Base-by-base conservation (phyloP, 2,329 filamentous ascomycete genomes). In the Orbilia blumenaviensis region DNA sequence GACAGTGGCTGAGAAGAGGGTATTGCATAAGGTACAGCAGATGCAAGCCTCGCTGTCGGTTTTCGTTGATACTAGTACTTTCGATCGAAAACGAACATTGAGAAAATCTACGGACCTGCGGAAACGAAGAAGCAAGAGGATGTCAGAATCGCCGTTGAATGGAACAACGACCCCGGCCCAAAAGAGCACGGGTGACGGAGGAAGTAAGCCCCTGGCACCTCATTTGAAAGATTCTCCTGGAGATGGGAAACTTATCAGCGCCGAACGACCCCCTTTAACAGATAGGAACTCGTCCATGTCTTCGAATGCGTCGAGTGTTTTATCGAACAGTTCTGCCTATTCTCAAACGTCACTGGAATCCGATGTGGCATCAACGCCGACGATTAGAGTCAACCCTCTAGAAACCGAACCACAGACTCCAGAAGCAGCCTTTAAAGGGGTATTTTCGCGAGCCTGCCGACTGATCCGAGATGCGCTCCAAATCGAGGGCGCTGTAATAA, bases 41-140 rank as follows among this genome's bases (percentile, higher is more conserved):
- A 80, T 80, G 78, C 78, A 80, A 46, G 54, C 75, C 18, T 79
- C 77, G 29, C 72, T 80, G 18, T 80, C 78, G 29, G 66, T 62
- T 16, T 80, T 80, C 52, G 72, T 80, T 27, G 79, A 79, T n/a
- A 79, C 77, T 12, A 79, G 78, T n/a, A 80, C 78, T 29, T 68
- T 78, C 29, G 77, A 69, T 5, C 78, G 72, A 14, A 77, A 77
- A 9, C 68, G 46, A 32, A 72, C 78, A 5, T 27, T 71, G 36
- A 79, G 62, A n/a, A 75, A 63, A 66, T 54, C 66, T 69, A 46
- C 67, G 23, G 68, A 66, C 44, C 69, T 75, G 36, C 36, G 66
- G 27, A 52, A 69, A 52, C 46, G 64, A 41, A 78, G 66, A 23
- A 71, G 71, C 36, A 76, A 62, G 32, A 48, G 23, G 7, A 66